Percentiles rank a stretch among this genome's conserved stretches.
Evolutionary conservation across 2,329 filamentous ascomycete genomes (phyloP).

Genomic region (Paraphaeosphaeria minitans): DNA sequence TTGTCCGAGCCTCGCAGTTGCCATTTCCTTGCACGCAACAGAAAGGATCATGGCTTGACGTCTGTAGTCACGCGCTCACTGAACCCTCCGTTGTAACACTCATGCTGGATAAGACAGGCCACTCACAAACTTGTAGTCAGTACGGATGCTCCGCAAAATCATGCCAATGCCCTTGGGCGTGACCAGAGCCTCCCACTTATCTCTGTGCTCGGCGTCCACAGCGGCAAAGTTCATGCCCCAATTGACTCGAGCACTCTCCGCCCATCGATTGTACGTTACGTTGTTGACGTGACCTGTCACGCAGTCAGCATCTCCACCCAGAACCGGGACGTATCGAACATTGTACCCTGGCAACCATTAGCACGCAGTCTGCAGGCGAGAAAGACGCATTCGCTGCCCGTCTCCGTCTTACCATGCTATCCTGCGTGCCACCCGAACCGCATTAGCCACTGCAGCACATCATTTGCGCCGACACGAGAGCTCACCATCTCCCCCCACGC

Average conservation of each 20-base stretch:
- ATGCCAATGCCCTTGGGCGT: constrained; percentile 70
- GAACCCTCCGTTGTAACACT: background rate
- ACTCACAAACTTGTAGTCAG: constrained; percentile 86
- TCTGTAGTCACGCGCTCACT: background rate
- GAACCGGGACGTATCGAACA: constrained; percentile 4
- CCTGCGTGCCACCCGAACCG: constrained; percentile 39
- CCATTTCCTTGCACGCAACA: background rate
- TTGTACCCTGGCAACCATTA: constrained; percentile 26
- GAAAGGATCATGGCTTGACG: background rate
- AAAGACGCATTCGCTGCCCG: constrained; percentile 18
- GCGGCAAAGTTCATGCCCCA: constrained; percentile 74
- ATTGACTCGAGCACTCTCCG: constrained; percentile 79
- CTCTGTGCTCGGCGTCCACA: constrained; percentile 64
- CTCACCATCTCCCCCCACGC: constrained; percentile 84
- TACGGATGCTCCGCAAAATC: constrained; percentile 78
- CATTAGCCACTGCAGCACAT: constrained; percentile 28
- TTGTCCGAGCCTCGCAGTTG: background rate
- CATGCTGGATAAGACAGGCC: background rate
- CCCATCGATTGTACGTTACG: constrained; percentile 80
- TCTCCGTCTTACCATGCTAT: constrained; percentile 60
- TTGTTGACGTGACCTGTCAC: constrained; percentile 80
- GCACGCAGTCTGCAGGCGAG: constrained; percentile 14
- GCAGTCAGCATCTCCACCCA: constrained; percentile 26
- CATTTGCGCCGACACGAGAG: constrained; percentile 26
- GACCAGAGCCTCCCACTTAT: constrained; percentile 72